Conservation (phyloP, 2,329 filamentous ascomycete species). For the Keithomyces neogunnii region DNA sequence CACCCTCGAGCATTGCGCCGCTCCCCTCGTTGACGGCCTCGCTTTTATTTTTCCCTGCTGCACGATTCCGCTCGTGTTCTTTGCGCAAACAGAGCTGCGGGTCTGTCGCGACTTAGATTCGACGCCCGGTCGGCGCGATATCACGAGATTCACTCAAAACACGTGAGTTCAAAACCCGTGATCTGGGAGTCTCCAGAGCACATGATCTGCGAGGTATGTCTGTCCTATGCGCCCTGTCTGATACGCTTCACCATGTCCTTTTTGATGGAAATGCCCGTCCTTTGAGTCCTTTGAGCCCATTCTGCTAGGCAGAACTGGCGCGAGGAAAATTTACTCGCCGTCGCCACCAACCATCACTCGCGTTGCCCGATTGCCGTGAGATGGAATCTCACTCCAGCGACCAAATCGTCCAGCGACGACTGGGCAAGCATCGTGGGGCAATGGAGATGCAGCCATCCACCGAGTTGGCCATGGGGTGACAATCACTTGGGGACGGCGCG, state of each 20-base stretch:
- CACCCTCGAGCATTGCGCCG: background rate
- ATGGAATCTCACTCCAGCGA: background rate
- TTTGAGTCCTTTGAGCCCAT: constrained; percentile 4
- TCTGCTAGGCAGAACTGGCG: background rate
- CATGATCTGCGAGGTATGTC: constrained; percentile 39
- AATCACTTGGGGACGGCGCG: background rate
- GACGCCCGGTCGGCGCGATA: constrained; percentile 28
- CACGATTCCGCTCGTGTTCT: background rate
- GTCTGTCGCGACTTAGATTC: constrained; percentile 21
- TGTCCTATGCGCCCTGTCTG: constrained; percentile 14
- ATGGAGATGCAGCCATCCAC: background rate
- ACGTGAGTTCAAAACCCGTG: constrained; percentile 38
- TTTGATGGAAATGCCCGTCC: constrained; percentile 1
- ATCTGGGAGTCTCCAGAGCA: constrained; percentile 30
- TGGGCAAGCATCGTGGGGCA: background rate
- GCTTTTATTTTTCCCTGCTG: constrained; percentile 6
- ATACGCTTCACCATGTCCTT: constrained; percentile 4
- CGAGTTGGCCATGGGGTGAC: background rate
- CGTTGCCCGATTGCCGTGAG: background rate
- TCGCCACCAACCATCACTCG: background rate
- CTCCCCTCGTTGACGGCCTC: constrained; percentile 7
- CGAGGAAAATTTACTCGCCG: background rate
- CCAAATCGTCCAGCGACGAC: constrained; percentile 5
- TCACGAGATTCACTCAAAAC: constrained; percentile 40
- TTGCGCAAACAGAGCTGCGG: constrained; percentile 8